Evolutionary conservation across 768 basidiomycete genomes (phyloP).

Genomic region (Candolleomyces efflorescens): DNA sequence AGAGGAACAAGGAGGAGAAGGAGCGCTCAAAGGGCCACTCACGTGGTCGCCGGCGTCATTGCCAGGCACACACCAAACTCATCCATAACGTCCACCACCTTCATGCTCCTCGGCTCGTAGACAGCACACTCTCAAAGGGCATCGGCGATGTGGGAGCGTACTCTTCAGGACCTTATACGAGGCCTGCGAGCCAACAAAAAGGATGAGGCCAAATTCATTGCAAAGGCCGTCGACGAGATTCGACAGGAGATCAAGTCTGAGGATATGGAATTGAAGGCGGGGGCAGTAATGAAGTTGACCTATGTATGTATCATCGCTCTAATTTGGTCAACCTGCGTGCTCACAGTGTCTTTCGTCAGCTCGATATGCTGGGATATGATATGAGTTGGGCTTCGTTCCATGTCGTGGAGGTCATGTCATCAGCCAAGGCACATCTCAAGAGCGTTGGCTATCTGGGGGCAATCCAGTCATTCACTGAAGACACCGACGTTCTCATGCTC

Average conservation of each 20-base stretch:
- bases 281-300: constrained; percentile 90
- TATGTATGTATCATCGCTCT: constrained; percentile 62
- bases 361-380: constrained; percentile 96
- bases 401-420: constrained; percentile 98
- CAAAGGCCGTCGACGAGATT: constrained; percentile 92
- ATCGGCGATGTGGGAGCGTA: constrained; percentile 86
- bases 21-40: no score
- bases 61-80: neutral
- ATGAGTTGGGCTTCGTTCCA: constrained; percentile 97
- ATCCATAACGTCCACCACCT: neutral
- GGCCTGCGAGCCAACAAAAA: constrained; percentile 94
- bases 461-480: constrained; percentile 82
- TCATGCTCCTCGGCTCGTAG: neutral
- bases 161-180: constrained; percentile 91
- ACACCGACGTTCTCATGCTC: constrained; percentile 96
- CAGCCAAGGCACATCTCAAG: constrained; percentile 87
- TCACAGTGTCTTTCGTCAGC: constrained; percentile 39
- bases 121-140: neutral
- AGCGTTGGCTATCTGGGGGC: constrained; percentile 95
- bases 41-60: neutral
- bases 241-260: constrained; percentile 85
- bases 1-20: no score
- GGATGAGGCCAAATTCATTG: constrained; percentile 89
- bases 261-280: constrained; percentile 97
- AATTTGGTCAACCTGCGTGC: constrained; percentile 1